phyloP scores from a whole-genome alignment of 1,284 basidiomycete genomes.

The Schizophyllum commune region DNA sequence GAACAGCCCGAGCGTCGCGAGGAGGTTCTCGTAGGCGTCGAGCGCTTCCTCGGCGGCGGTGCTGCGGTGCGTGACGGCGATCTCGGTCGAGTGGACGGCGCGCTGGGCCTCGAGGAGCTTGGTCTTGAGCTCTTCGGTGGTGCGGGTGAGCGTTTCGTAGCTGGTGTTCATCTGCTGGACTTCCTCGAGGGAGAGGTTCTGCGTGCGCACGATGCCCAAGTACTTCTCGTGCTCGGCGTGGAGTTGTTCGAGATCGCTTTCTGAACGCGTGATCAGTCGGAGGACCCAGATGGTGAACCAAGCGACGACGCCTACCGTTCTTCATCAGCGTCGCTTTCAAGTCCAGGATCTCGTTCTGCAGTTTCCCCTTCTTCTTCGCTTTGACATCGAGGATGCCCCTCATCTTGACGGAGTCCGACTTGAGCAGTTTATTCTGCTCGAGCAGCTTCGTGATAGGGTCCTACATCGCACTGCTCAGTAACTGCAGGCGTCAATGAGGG shows the following conservation, averaged over 20 bases:
- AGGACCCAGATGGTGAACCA: not conserved
- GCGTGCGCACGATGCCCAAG: slow-evolving; percentile 60
- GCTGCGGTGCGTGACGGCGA: slow-evolving; percentile 68
- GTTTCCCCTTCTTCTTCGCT: slow-evolving; percentile 55
- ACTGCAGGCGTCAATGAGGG: slow-evolving; percentile 8
- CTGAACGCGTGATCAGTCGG: slow-evolving; percentile 25
- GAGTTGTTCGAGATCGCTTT: slow-evolving; percentile 48
- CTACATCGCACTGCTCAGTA: slow-evolving; percentile 26
- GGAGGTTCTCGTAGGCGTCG: slow-evolving; percentile 64
- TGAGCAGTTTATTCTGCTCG: slow-evolving; percentile 47
- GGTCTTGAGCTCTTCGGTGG: slow-evolving; percentile 65
- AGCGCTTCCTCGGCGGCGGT: slow-evolving; percentile 74
- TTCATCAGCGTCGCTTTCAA: slow-evolving; percentile 56
- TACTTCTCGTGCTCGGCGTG: slow-evolving; percentile 58
- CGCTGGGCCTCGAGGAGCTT: slow-evolving; percentile 69
- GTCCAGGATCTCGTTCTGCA: slow-evolving; percentile 51
- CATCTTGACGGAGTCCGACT: slow-evolving; percentile 62
- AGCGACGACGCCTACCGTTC: slow-evolving; percentile 28
- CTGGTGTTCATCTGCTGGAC: slow-evolving; percentile 82
- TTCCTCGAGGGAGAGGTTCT: slow-evolving; percentile 83
- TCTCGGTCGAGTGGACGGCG: slow-evolving; percentile 65
- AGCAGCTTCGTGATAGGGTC: slow-evolving; percentile 57
- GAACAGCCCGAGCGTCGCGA: slow-evolving; percentile 68
- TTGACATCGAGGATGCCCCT: slow-evolving; percentile 58
- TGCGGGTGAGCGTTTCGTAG: slow-evolving; percentile 64